phyloP scores from a whole-genome alignment of 768 basidiomycete species.

The Tricholoma sp. region DNA sequence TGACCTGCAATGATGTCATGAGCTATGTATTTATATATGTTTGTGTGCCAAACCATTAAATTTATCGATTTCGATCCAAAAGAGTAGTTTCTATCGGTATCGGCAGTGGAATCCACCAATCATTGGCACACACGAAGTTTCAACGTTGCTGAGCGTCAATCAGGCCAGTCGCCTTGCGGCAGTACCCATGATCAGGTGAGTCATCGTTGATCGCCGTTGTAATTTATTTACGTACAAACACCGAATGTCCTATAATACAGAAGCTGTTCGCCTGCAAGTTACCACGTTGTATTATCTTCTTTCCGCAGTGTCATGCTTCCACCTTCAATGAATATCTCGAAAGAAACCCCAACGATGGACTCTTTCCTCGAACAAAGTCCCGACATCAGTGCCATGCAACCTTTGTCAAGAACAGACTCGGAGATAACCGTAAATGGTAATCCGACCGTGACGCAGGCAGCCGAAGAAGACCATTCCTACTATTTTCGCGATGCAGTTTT shows the following conservation, averaged over 20 bases:
- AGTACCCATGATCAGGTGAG: no score
- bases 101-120: no score
- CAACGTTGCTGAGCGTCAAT: no score
- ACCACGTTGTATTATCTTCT: not conserved
- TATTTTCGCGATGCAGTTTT: not conserved
- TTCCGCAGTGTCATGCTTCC: not conserved
- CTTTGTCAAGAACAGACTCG: not conserved
- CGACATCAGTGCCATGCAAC: not conserved
- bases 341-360: not conserved
- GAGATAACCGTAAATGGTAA: not conserved
- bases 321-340: not conserved
- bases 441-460: not conserved
- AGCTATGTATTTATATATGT: no score
- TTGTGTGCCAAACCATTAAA: no score
- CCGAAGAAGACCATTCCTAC: not conserved
- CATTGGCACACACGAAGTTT: no score
- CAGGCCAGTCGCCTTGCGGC: no score
- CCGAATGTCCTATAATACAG: not conserved
- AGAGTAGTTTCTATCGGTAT: no score
- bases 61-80: no score
- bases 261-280: not conserved
- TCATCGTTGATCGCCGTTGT: no score
- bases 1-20: no score
- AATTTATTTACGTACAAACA: not conserved
- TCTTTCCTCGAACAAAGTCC: not conserved